Percentiles rank a stretch among this genome's conserved stretches.
Conservation (phyloP, 148 eudicot species). For the Dianthus caryophyllus region DNA sequence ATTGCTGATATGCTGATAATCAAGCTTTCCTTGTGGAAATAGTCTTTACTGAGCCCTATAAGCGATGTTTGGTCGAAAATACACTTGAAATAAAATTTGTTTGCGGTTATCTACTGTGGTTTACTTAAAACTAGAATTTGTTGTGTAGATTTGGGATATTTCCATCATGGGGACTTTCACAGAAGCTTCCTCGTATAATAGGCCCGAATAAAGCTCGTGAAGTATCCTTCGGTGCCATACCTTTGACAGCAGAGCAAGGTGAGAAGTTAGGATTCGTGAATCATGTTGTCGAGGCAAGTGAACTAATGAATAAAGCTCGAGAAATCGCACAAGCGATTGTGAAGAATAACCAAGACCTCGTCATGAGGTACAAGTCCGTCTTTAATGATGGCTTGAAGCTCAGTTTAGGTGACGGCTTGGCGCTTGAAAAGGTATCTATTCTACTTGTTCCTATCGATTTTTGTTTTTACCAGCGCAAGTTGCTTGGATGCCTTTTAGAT, state of each 20-base stretch:
- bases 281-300: slow-evolving; percentile 72
- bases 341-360: slow-evolving; percentile 80
- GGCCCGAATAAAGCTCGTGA: slow-evolving; percentile 91
- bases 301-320: slow-evolving; percentile 67
- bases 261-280: slow-evolving; percentile 85
- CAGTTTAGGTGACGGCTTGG: slow-evolving; percentile 64
- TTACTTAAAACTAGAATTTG: not conserved
- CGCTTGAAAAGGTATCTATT: slow-evolving; percentile 83
- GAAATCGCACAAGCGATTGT: slow-evolving; percentile 70
- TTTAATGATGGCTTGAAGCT: slow-evolving; percentile 88
- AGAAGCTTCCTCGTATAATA: slow-evolving; percentile 89
- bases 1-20: not conserved
- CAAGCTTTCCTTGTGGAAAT: not conserved
- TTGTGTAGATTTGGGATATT: slow-evolving; percentile 85
- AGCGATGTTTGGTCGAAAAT: not conserved
- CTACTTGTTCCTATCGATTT: slow-evolving; percentile 11
- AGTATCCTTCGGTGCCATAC: slow-evolving; percentile 64
- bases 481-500: not conserved
- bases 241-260: slow-evolving; percentile 77
- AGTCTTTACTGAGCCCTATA: not conserved
- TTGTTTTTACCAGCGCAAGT: not conserved
- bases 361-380: slow-evolving; percentile 82
- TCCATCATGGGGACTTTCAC: slow-evolving; percentile 99
- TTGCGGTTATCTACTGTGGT: not conserved
- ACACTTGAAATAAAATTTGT: not conserved